Evolutionary conservation across 805 yeast genomes (phyloP).

Genomic region (Scheffersomyces lignosus): DNA sequence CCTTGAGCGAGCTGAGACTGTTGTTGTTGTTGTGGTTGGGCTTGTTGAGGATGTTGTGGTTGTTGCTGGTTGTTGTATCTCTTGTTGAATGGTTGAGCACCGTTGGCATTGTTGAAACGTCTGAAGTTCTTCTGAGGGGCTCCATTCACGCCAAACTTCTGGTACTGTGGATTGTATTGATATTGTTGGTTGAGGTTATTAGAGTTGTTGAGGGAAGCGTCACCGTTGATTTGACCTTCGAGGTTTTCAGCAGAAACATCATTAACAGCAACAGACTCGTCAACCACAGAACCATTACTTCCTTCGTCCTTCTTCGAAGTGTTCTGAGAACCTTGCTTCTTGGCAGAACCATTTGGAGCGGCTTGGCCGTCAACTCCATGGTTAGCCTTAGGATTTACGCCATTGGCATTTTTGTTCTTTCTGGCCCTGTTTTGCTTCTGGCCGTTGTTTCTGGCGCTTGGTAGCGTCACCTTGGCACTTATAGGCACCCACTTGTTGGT

Average conservation of each 20-base stretch:
- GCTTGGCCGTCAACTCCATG: constrained; percentile 8
- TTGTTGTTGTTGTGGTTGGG: constrained; percentile 17
- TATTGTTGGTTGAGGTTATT: constrained; percentile 5
- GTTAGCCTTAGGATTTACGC: constrained; percentile 15
- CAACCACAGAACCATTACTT: background rate
- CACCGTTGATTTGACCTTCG: constrained; percentile 1
- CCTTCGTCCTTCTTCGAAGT: constrained; percentile 7
- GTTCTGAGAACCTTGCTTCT: background rate
- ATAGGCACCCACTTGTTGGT: constrained; percentile 48
- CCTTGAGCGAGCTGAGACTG: constrained; percentile 6
- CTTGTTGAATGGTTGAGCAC: constrained; percentile 16
- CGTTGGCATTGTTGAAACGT: constrained; percentile 19
- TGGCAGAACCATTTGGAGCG: constrained; percentile 1
- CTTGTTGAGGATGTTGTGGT: constrained; percentile 14
- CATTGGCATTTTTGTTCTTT: constrained; percentile 28
- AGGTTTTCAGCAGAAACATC: background rate
- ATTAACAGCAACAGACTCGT: background rate
- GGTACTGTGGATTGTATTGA: constrained; percentile 10
- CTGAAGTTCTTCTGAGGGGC: constrained; percentile 27
- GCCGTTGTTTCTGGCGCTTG: constrained; percentile 30
- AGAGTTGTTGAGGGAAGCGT: background rate
- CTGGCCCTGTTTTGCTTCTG: constrained; percentile 24
- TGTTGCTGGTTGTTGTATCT: constrained; percentile 18
- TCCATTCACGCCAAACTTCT: constrained; percentile 10
- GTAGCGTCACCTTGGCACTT: constrained; percentile 41